Percentiles rank a stretch among this genome's conserved stretches.
Conservation (phyloP, 73 alveolate species). For the Breviolum minutum region DNA sequence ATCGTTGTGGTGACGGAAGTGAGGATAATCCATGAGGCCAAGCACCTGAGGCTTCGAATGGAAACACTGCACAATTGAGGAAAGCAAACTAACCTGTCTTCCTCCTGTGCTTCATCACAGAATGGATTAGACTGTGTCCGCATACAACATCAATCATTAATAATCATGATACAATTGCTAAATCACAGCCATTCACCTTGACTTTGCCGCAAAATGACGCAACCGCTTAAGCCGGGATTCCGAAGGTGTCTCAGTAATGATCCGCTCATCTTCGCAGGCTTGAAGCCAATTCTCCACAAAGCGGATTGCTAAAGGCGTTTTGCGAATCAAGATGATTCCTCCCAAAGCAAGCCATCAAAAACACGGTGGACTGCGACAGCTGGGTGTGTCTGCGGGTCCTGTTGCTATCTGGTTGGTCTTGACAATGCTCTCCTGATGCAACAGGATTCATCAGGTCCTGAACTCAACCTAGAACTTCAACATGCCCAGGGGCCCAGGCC, state of each 20-base stretch:
- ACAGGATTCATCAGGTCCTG: neutral
- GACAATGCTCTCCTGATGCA: slow-evolving; percentile 41
- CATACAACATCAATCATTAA: too few species aligned
- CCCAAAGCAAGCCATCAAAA: neutral
- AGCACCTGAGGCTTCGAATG: too few species aligned
- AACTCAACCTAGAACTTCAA: too few species aligned
- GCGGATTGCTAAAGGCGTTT: slow-evolving; percentile 73
- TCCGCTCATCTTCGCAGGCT: slow-evolving; percentile 68
- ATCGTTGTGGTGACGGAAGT: slow-evolving; percentile 88
- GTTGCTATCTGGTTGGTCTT: slow-evolving; percentile 86
- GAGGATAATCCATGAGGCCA: slow-evolving; percentile 65
- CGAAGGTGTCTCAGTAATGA: slow-evolving; percentile 80
- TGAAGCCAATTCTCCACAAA: slow-evolving; percentile 59
- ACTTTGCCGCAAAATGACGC: neutral
- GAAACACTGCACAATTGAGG: neutral
- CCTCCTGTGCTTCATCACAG: neutral
- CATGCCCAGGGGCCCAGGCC: too few species aligned
- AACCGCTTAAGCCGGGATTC: neutral
- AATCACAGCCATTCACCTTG: too few species aligned
- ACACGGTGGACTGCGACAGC: neutral
- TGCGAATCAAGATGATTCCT: slow-evolving; percentile 82
- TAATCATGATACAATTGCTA: too few species aligned
- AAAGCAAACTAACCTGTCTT: neutral
- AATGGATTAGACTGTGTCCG: neutral
- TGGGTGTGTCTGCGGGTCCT: neutral